Conservation (phyloP, 1,139 yeast genomes). For the Diutina pseudorugosa region DNA sequence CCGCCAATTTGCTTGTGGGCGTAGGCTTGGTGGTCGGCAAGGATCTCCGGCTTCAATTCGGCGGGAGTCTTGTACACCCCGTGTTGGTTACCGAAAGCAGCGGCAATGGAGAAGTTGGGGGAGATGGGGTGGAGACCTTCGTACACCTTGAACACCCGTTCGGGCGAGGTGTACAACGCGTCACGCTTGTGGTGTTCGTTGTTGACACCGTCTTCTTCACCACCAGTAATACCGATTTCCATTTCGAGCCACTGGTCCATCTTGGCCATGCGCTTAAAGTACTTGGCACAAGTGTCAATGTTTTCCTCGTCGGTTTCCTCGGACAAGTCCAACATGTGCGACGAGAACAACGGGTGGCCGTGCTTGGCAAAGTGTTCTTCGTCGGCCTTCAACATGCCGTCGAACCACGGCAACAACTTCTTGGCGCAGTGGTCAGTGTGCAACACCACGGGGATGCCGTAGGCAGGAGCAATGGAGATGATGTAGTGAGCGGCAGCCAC, state of each 20-base stretch:
- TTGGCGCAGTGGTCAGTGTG: slow-evolving; percentile 99
- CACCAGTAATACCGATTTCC: slow-evolving; percentile 99
- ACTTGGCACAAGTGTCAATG: slow-evolving; percentile 88
- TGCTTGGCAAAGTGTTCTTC: slow-evolving; percentile 76
- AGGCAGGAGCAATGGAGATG: slow-evolving; percentile 90
- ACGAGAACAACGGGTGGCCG: slow-evolving; percentile 95
- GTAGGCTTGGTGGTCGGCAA: slow-evolving; percentile 91
- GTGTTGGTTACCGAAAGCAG: slow-evolving; percentile 98
- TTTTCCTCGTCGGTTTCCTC: slow-evolving; percentile 95
- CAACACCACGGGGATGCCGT: slow-evolving; percentile 92
- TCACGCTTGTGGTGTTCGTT: slow-evolving; percentile 87
- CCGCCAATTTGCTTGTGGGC: slow-evolving; percentile 54
- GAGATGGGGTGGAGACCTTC: slow-evolving; percentile 83
- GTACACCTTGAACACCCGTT: slow-evolving; percentile 86
- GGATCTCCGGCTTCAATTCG: slow-evolving; percentile 80
- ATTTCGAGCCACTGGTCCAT: slow-evolving; percentile 97
- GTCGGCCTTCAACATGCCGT: slow-evolving; percentile 95
- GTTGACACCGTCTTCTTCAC: slow-evolving; percentile 99
- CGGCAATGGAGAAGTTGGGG: slow-evolving; percentile 98
- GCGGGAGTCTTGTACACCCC: slow-evolving; percentile 99
- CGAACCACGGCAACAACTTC: slow-evolving; percentile 96
- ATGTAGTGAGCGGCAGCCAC: slow-evolving; percentile 98
- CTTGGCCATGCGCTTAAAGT: slow-evolving; percentile 89
- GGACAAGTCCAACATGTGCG: slow-evolving; percentile 97
- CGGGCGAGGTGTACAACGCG: slow-evolving; percentile 87